These are phyloP conservation scores for Quillaja saponaria DNA, from an alignment of 306 rosid genomes.

Conservation along the genomic window DNA sequence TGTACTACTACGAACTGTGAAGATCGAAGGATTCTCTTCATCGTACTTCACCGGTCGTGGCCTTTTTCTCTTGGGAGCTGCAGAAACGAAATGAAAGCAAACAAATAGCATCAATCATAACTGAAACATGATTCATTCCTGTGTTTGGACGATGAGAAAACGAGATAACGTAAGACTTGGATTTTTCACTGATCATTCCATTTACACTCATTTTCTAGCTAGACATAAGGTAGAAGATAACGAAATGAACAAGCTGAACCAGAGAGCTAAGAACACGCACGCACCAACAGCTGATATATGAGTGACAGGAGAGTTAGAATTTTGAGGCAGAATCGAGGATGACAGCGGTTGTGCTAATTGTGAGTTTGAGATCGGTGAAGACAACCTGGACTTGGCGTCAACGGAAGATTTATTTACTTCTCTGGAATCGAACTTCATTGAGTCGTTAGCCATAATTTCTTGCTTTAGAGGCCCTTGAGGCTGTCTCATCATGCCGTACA, in stretches of 20 bases:
- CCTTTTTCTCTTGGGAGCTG: constrained; percentile 91
- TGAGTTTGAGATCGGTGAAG: constrained; percentile 77
- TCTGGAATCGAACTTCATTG: constrained; percentile 54
- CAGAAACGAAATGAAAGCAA: constrained; percentile 3
- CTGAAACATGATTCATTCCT: not conserved
- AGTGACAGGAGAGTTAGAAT: constrained; percentile 53
- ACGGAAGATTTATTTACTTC: constrained; percentile 50
- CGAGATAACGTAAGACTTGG: not conserved
- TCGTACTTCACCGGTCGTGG: constrained; percentile 78
- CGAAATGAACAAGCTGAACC: constrained; percentile 19
- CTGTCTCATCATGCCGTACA: constrained; percentile 88
- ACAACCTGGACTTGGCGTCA: constrained; percentile 66
- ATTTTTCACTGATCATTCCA: not conserved
- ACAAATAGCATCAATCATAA: constrained; percentile 10
- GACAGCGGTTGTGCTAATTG: constrained; percentile 37
- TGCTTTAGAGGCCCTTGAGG: constrained; percentile 84
- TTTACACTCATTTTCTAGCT: constrained; percentile 7
- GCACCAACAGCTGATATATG: constrained; percentile 68
- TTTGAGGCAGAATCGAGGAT: constrained; percentile 47
- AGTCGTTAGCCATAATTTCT: constrained; percentile 50
- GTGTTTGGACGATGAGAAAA: constrained; percentile 24
- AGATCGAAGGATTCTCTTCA: constrained; percentile 50
- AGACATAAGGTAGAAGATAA: constrained; percentile 21
- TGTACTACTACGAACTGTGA: constrained; percentile 51
- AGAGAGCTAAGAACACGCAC: constrained; percentile 47